These are phyloP conservation scores for Allantophomopsis lycopodina DNA, from an alignment of 2,329 filamentous ascomycete genomes.

Conservation along the genomic window DNA sequence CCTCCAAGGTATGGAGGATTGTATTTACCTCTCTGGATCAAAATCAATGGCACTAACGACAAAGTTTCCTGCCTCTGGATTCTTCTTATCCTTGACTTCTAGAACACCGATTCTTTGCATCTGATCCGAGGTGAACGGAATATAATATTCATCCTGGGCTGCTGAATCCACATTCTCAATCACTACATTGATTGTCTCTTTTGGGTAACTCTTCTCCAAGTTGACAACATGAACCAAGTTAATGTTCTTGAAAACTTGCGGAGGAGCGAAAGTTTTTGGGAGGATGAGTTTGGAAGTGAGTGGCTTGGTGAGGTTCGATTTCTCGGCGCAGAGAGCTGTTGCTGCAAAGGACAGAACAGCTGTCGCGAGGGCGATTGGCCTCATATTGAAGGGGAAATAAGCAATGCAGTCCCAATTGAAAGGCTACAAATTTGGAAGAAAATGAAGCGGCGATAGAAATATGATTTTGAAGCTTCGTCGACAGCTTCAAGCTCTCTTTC, in stretches of 20 bases:
- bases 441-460: no score
- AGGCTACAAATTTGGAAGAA: no score
- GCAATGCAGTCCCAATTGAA: no score
- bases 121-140: constrained; percentile 69
- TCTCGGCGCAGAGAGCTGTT: constrained; percentile 13
- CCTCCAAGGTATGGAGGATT: background rate
- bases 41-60: constrained; percentile 53
- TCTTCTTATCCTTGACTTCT: constrained; percentile 88
- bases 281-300: constrained; percentile 43
- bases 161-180: constrained; percentile 74
- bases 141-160: constrained; percentile 79
- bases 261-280: constrained; percentile 62
- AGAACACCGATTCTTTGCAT: constrained; percentile 70
- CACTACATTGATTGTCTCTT: constrained; percentile 87
- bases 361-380: constrained; percentile 30
- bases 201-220: constrained; percentile 81
- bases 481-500: no score
- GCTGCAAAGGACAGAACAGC: constrained; percentile 39
- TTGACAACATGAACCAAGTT: constrained; percentile 87
- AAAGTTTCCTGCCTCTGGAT: constrained; percentile 53
- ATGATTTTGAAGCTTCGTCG: no score
- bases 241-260: constrained; percentile 84
- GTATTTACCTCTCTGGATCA: constrained; percentile 39
- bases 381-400: constrained; percentile 13
- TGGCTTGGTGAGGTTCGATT: constrained; percentile 17